Evolutionary conservation across 306 rosid species (phyloP).

Genomic region (Rubus idaeus): DNA sequence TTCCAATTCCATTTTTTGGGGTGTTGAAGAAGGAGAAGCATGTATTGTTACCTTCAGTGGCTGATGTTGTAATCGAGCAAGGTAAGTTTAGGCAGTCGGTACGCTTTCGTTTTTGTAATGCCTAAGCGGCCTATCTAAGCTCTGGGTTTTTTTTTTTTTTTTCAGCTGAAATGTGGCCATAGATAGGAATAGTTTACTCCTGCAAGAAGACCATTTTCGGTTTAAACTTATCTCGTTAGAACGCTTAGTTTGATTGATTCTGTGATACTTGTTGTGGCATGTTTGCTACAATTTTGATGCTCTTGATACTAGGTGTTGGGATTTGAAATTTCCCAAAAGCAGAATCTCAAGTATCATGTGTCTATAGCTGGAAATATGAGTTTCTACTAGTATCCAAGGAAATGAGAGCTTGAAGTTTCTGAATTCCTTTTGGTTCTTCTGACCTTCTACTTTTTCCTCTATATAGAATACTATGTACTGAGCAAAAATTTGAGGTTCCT

Average conservation of each 20-base stretch:
- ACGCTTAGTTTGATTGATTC: not conserved
- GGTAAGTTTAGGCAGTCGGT: slow-evolving; percentile 34
- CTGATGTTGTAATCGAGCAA: slow-evolving; percentile 91
- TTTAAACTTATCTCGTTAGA: no score
- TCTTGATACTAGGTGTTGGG: not conserved
- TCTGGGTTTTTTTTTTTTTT: not conserved
- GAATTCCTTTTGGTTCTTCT: not conserved
- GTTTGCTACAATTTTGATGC: not conserved
- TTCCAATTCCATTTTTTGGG: slow-evolving; percentile 90
- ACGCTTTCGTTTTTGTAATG: no score
- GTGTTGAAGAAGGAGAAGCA: slow-evolving; percentile 87
- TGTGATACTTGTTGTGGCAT: not conserved
- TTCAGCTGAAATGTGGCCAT: no score
- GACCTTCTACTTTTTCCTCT: not conserved
- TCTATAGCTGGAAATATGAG: no score
- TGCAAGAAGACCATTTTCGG: no score
- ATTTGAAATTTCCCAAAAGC: not conserved
- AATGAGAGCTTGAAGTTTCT: no score
- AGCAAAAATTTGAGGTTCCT: not conserved
- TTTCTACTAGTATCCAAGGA: no score
- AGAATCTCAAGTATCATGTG: not conserved
- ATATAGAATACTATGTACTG: not conserved
- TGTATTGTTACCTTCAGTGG: slow-evolving; percentile 72
- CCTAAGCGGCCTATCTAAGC: not conserved
- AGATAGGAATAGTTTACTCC: no score